Percentiles rank a stretch among this genome's conserved stretches.
These are phyloP conservation scores for Naganishia randhawae DNA, from an alignment of 768 basidiomycete species.

Conservation along the genomic window DNA sequence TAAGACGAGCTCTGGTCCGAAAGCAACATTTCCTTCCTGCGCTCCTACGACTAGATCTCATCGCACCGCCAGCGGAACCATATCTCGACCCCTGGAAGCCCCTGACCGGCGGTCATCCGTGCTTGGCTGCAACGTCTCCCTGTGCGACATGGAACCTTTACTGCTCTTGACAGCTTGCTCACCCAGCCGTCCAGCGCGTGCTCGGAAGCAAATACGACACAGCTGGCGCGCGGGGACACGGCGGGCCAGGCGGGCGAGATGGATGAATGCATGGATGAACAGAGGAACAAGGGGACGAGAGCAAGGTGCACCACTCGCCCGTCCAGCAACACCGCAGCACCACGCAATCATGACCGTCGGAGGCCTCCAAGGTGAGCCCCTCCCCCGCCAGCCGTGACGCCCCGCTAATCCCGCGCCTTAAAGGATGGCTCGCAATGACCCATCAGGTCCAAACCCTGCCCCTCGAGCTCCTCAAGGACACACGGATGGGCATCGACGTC, in stretches of 20 bases:
- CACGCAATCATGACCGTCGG: slow-evolving; percentile 40
- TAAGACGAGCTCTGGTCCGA: too few relatives aligned
- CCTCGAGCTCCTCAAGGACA: slow-evolving; percentile 75
- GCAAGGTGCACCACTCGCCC: background rate
- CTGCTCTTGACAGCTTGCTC: background rate
- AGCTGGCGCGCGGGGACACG: background rate
- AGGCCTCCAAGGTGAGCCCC: slow-evolving; percentile 39
- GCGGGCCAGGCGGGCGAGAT: background rate
- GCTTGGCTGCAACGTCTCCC: too few relatives aligned
- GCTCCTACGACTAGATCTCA: too few relatives aligned
- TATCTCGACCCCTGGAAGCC: too few relatives aligned
- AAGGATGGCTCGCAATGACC: slow-evolving; percentile 57
- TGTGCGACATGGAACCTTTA: background rate
- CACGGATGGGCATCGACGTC: slow-evolving; percentile 94
- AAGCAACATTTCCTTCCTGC: too few relatives aligned
- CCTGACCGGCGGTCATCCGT: too few relatives aligned
- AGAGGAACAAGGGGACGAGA: background rate
- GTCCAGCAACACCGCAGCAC: background rate
- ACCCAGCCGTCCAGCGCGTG: background rate
- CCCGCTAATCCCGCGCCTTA: background rate
- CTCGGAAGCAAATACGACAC: background rate
- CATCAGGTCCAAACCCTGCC: slow-evolving; percentile 80
- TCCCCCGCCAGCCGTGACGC: background rate
- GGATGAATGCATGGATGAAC: background rate
- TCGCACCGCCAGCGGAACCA: too few relatives aligned